Percentiles rank a stretch among this genome's conserved stretches.
Evolutionary conservation across 1,139 yeast species (phyloP).

Genomic region (Yamadazyma aaseri): DNA sequence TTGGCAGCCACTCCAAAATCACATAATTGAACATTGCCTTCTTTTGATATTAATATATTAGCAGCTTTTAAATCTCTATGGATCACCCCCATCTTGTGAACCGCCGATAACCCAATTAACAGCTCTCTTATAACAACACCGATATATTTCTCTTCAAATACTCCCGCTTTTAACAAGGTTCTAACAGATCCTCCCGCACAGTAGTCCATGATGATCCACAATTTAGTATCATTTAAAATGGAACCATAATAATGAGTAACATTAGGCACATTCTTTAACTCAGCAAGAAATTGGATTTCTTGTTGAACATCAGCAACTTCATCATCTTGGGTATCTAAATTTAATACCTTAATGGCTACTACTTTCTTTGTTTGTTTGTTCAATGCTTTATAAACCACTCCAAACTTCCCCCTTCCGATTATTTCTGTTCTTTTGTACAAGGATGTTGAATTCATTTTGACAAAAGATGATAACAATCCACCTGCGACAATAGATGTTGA

Average conservation of each 20-base stretch:
- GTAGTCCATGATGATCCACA: conserved; percentile 97
- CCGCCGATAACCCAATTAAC: conserved; percentile 71
- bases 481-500: not conserved
- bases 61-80: conserved; percentile 98
- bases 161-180: conserved; percentile 84
- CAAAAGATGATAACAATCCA: not conserved
- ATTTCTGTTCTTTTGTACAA: conserved; percentile 63
- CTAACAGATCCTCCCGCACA: conserved; percentile 97
- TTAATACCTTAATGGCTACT: conserved; percentile 90
- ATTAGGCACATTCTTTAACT: conserved; percentile 80
- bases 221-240: conserved; percentile 76
- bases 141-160: conserved; percentile 78
- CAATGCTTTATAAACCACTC: conserved; percentile 83
- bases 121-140: conserved; percentile 82
- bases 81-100: conserved; percentile 87
- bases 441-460: conserved; percentile 10
- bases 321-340: conserved; percentile 89
- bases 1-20: conserved; percentile 99
- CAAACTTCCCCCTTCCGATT: conserved; percentile 95
- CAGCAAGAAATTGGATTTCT: conserved; percentile 84
- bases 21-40: conserved; percentile 87
- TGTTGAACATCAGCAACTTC: conserved; percentile 94
- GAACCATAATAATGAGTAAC: conserved; percentile 93
- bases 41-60: conserved; percentile 82
- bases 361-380: conserved; percentile 65